Conservation (phyloP, 176 grass and related monocot genomes). For the Hordeum vulgare region DNA sequence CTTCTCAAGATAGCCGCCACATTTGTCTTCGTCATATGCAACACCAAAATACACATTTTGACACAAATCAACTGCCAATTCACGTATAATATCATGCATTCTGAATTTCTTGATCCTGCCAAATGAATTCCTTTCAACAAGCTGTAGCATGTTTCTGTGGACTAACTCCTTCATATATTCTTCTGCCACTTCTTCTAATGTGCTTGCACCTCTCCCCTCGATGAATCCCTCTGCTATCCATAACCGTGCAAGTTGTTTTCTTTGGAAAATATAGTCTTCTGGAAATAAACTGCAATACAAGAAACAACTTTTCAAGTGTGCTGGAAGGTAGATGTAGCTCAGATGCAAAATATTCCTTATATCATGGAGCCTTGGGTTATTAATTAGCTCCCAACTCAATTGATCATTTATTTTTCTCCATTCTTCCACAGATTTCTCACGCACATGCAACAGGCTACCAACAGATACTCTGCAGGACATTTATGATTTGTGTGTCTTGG, state of each 20-base stretch:
- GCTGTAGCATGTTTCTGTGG: neutral
- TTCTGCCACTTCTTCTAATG: neutral
- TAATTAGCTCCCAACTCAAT: neutral
- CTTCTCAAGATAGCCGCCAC: neutral
- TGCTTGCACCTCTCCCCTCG: neutral
- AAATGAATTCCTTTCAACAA: neutral
- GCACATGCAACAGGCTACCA: neutral
- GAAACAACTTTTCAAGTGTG: neutral
- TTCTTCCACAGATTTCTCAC: neutral
- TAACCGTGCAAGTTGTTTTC: neutral
- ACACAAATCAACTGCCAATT: neutral
- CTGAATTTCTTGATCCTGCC: neutral
- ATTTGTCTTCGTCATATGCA: neutral
- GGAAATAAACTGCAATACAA: neutral
- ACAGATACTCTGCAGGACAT: neutral
- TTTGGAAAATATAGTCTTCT: neutral
- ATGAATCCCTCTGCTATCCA: neutral
- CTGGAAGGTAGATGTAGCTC: neutral
- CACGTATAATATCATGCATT: neutral
- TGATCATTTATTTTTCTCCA: neutral
- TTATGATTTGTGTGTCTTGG: neutral
- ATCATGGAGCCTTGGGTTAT: neutral
- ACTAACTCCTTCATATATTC: neutral
- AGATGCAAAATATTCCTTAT: neutral
- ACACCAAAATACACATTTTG: neutral